Base-by-base conservation (phyloP, 2,329 filamentous ascomycete species). In the Fusarium irregulare region DNA sequence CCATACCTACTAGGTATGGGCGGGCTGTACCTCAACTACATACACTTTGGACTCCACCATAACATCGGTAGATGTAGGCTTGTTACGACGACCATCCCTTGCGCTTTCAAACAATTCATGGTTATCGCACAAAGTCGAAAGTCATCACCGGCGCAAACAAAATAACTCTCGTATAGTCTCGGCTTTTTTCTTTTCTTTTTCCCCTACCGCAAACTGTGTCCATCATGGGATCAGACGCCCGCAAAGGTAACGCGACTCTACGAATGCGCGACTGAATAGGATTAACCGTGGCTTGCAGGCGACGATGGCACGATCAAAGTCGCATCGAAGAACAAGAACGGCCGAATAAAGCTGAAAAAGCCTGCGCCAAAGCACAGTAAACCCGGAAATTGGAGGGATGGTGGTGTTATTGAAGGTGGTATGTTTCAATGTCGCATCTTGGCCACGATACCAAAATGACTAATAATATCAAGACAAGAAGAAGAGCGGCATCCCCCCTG, bases 321-420 rank as follows among this genome's bases (percentile, higher is more conserved):
- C 71, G 85, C 87, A 58, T 86, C 87, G 5, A 89, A 88, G 74
- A 87, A 86, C 53, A 85, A 85, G 71, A 84, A 83, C 46, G 86
- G 84, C 40, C 79, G 80, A 8, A 84, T 91, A 56, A 91, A 90
- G 73, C 77, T 93, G 23, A 92, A 89, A 79, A 91, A 88, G 73
- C 79, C 84, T 3, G 80, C 84, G 1, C 88, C 89, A 1, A 92
- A 90, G 77, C 84, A 89, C 59, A 87, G 81, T 59, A 89, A 91
- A 73, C 87, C 89, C 7, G 91, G 91, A 25, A 92, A 91, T 74
- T 93, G 91, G 91, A 88, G 87, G 73, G 90, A 92, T 72, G 87
- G 86, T n/a, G 88, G 84, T 71, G 83, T 91, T 48, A 81, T 88
- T 27, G 88, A 89, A 73, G 88, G 90, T 89, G 88, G 90, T 91